These are phyloP conservation scores for Monascus purpureus DNA, from an alignment of 495 filamentous ascomycete genomes.

Conservation along the genomic window DNA sequence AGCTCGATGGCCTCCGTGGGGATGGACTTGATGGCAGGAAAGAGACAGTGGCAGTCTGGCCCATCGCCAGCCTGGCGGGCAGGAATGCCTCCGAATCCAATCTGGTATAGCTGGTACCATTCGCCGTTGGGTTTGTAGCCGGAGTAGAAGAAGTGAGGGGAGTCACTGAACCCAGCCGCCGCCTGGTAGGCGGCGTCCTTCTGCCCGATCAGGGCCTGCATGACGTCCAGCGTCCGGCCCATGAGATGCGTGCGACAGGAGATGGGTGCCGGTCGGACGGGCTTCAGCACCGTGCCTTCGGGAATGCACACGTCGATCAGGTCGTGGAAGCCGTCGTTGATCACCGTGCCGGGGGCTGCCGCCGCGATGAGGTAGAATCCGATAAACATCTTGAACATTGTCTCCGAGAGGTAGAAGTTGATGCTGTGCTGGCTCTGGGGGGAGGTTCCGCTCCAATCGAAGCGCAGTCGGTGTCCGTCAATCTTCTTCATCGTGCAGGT, in stretches of 20 bases:
- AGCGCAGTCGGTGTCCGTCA: constrained; percentile 19
- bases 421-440: constrained; percentile 34
- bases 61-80: constrained; percentile 34
- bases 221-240: constrained; percentile 31
- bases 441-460: constrained; percentile 34
- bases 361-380: constrained; percentile 35
- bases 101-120: constrained; percentile 39
- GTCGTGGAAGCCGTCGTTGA: constrained; percentile 37
- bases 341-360: constrained; percentile 28
- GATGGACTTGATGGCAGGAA: constrained; percentile 38
- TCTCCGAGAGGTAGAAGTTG: constrained; percentile 35
- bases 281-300: constrained; percentile 29
- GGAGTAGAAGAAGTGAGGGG: constrained; percentile 37
- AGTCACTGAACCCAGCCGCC: constrained; percentile 36
- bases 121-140: constrained; percentile 34
- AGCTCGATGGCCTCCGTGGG: constrained; percentile 37
- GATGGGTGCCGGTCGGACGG: constrained; percentile 33
- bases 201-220: constrained; percentile 34
- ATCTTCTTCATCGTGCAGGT: constrained; percentile 32
- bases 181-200: constrained; percentile 32
- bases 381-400: constrained; percentile 41
- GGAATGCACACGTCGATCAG: constrained; percentile 34
- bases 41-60: constrained; percentile 37
- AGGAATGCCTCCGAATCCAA: constrained; percentile 37
- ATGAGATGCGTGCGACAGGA: constrained; percentile 36